Evolutionary conservation across 2,329 filamentous ascomycete genomes (phyloP).

Genomic region (Hymenoscyphus albidus): DNA sequence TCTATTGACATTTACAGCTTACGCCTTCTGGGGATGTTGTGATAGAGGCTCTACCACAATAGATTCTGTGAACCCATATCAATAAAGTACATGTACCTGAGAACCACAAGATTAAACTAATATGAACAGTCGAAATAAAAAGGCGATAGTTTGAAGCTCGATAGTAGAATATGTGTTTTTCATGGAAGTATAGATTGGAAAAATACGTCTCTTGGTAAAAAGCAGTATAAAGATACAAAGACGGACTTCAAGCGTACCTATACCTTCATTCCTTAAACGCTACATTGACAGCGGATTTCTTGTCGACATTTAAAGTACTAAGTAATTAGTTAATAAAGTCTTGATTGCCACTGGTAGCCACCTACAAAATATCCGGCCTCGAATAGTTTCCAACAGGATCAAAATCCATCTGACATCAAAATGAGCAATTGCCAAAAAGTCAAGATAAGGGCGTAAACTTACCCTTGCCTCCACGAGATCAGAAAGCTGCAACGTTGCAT

Average conservation of each 20-base stretch:
- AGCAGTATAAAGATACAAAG: too few species aligned
- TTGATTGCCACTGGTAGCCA: conserved; percentile 4
- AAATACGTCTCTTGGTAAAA: too few species aligned
- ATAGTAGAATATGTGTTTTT: too few species aligned
- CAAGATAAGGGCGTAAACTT: conserved; percentile 11
- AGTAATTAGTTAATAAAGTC: neutral
- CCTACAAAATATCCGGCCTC: conserved; percentile 41
- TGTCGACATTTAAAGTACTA: conserved; percentile 10
- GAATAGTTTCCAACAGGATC: conserved; percentile 42
- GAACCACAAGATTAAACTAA: too few species aligned
- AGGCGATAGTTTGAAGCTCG: too few species aligned
- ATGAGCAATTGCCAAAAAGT: neutral
- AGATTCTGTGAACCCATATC: too few species aligned
- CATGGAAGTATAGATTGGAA: too few species aligned
- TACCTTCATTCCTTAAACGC: neutral
- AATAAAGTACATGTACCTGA: too few species aligned
- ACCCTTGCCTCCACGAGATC: conserved; percentile 39
- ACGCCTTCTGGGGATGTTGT: too few species aligned
- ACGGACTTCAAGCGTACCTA: neutral
- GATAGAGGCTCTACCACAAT: too few species aligned
- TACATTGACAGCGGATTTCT: conserved; percentile 8
- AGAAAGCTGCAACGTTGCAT: conserved; percentile 36
- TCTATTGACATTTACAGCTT: too few species aligned
- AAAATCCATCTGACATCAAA: conserved; percentile 38
- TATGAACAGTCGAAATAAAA: too few species aligned